phyloP scores from a whole-genome alignment of 352 stramenopile genomes.

The Globisporangium iwayamae region DNA sequence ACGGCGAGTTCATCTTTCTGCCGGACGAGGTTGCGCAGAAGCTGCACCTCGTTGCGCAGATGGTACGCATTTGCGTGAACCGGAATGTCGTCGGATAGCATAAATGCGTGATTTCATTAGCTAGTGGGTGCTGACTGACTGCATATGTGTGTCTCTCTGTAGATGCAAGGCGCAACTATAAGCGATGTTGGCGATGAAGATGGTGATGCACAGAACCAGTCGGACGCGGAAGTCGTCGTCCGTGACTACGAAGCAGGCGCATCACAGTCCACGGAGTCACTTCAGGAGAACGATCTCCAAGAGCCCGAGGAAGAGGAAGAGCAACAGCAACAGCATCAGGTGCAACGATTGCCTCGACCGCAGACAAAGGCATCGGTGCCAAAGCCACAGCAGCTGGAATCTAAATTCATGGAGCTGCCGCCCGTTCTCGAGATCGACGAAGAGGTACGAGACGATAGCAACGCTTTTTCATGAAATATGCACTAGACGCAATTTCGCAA shows the following conservation, averaged over 20 bases:
- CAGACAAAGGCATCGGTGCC: conserved; percentile 15
- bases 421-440: conserved; percentile 51
- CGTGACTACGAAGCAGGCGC: conserved; percentile 16
- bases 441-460: conserved; percentile 17
- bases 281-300: conserved; percentile 29
- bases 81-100: neutral
- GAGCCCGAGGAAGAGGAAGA: conserved; percentile 18
- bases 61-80: conserved; percentile 31
- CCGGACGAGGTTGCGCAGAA: conserved; percentile 62
- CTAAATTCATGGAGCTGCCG: conserved; percentile 38
- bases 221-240: neutral
- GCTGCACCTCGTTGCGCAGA: conserved; percentile 48
- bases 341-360: conserved; percentile 15
- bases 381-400: conserved; percentile 21
- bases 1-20: conserved; percentile 77
- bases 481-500: neutral
- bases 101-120: neutral
- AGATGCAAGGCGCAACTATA: conserved; percentile 4
- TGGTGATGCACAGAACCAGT: neutral
- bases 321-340: conserved; percentile 12
- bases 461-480: neutral
- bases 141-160: neutral
- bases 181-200: neutral
- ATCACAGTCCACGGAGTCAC: conserved; percentile 12
- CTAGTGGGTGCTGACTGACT: neutral